Base-by-base conservation (phyloP, 495 filamentous ascomycete species). In the Trichoderma virens region DNA sequence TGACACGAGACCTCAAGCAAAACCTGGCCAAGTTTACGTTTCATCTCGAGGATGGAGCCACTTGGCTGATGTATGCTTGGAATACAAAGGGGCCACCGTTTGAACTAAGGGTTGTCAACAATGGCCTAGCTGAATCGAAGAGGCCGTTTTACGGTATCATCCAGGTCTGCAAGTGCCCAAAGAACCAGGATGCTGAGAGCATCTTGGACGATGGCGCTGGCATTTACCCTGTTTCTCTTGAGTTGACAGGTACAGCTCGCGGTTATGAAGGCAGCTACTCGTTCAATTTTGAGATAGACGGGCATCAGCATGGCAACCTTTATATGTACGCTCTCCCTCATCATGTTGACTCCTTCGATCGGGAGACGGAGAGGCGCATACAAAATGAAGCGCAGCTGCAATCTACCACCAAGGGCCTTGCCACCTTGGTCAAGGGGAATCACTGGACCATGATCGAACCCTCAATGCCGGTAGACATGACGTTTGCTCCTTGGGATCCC, bases 301-400 rank as follows among this genome's bases (percentile, higher is more conserved):
- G 93, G 9, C 72, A 83, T 28, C 70, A 76, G 8, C 70, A 70
- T n/a, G 72, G 76, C 34, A 77, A 77, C 9, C 76, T 96, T 31
- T 76, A 92, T 65, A 96, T 96, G 89, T 98, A 88, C 67, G 92
- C 93, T 43, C 76, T 98, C 64, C 90, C 93, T 27, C 94, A 98
- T 74, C 94, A 97, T 65, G 69, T 90, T 16, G 75, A 84, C 54
- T 89, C 90, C 2, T 94, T 97, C 65, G 85, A 90, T 67, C 62
- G 65, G 4, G 72, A 59, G 5, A 94, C 90, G 2, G 76, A 28
- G 51, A 41, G 8, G 39, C 61, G 61, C 32, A 20, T 45, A 23
- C 39, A 41, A 28, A 70, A 82, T 62, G 72, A 74, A 9, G 71
- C 93, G 16, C 80, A 82, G 60, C 75, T 98, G 14, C 82, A 88